Conservation (phyloP, 1,139 yeast genomes). For the Chernovozyma aurita region DNA sequence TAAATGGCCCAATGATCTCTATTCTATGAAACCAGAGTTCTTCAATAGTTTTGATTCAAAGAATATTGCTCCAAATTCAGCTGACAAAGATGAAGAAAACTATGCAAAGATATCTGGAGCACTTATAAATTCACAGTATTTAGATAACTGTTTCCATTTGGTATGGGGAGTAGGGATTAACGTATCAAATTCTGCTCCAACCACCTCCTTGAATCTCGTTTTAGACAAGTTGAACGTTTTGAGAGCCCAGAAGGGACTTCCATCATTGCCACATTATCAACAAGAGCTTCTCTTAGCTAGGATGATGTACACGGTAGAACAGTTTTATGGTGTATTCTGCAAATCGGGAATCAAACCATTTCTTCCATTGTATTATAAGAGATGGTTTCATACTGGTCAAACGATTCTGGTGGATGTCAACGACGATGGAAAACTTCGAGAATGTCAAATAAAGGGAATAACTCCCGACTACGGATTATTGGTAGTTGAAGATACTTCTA, state of each 20-base stretch:
- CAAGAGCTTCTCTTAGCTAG: slow-evolving; percentile 69
- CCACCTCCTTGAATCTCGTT: slow-evolving; percentile 78
- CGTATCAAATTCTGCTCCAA: slow-evolving; percentile 82
- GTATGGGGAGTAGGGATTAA: slow-evolving; percentile 87
- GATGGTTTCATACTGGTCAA: slow-evolving; percentile 84
- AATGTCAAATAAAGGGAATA: slow-evolving; percentile 73
- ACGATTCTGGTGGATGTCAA: slow-evolving; percentile 50
- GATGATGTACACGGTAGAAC: slow-evolving; percentile 61
- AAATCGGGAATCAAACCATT: slow-evolving; percentile 65
- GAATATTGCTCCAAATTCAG: slow-evolving; percentile 20
- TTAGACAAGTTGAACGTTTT: slow-evolving; percentile 54
- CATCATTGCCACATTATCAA: slow-evolving; percentile 44
- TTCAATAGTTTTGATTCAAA: slow-evolving; percentile 13
- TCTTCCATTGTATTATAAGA: slow-evolving; percentile 66
- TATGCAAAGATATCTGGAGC: slow-evolving; percentile 83
- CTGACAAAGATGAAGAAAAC: slow-evolving; percentile 40
- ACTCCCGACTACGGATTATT: slow-evolving; percentile 80
- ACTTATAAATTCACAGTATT: slow-evolving; percentile 70
- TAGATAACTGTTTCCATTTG: slow-evolving; percentile 54
- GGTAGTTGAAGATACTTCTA: slow-evolving; percentile 63
- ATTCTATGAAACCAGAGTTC: slow-evolving; percentile 64
- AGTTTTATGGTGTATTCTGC: slow-evolving; percentile 54
- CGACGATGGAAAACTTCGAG: slow-evolving; percentile 33
- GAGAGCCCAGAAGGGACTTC: slow-evolving; percentile 36
- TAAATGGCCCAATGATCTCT: slow-evolving; percentile 98